Base-by-base conservation (phyloP, 2,329 filamentous ascomycete genomes). In the Cryphonectria radicalis region DNA sequence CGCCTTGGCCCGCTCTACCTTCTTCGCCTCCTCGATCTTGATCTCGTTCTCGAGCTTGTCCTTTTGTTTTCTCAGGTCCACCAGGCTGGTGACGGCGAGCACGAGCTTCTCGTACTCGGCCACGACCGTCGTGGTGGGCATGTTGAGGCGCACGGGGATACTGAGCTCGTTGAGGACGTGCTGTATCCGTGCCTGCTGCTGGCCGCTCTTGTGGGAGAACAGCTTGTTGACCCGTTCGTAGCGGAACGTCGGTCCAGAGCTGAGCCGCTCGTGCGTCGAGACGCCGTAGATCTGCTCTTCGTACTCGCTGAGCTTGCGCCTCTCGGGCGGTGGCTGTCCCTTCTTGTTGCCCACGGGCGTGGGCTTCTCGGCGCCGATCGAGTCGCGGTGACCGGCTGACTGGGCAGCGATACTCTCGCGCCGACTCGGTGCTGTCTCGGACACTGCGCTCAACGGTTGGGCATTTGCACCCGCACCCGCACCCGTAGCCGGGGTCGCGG, bases 171-270 rank as follows among this genome's bases (percentile, higher is more conserved):
- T 86, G 35, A 96, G 88, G 5, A 90, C 90, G 69, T 91, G 91
- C 19, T 86, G 89, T 74, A 96, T 94, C 74, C 93, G 92, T 73
- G 89, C 82, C 75, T 93, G 93, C 78, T 95, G 92, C 73, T 92
- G 89, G 68, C 91, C 89, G 22, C 89, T 92, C 82, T 95, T 95
- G 74, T 92, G 92, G 53, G 90, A 90, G 70, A 94, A 91, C 35
- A 93, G 88, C 80, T 94, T 94, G 75, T 91, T 91, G 71, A 95
- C 89, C 79, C 90, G 91, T 76, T 95, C 93, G 40, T 94, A 94
- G 17, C 95, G 93, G 86, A 98, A 98, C 19, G 93, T 92, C 50
- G 97, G 93, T 8, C 96, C 95, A 11, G 91, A 92, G 1, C 92
- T 90, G 55, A 98, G 87, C 40, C 95, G 92, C 70, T 98, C 95